phyloP scores from a whole-genome alignment of 106 monocot genomes.

The Dendrobium huoshanense region DNA sequence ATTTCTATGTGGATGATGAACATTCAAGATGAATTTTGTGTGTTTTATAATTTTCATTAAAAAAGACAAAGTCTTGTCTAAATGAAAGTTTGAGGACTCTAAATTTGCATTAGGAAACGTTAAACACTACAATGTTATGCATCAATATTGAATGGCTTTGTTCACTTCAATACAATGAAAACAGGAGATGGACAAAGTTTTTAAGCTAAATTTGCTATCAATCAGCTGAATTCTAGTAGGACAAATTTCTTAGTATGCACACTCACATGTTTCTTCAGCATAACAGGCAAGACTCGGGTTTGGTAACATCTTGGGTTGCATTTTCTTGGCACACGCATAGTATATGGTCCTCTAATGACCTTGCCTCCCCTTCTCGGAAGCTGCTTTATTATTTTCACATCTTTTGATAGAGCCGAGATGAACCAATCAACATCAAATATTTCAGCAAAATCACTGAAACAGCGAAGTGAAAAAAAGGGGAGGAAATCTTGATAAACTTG shows the following conservation, averaged over 20 bases:
- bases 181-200: background rate
- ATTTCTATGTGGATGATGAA: background rate
- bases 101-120: too few species aligned
- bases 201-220: background rate
- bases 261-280: slow-evolving; percentile 79
- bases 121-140: background rate
- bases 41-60: background rate
- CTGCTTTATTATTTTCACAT: slow-evolving; percentile 81
- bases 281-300: slow-evolving; percentile 74
- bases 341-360: slow-evolving; percentile 48
- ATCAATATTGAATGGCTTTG: background rate
- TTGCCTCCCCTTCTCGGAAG: slow-evolving; percentile 61
- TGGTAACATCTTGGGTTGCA: slow-evolving; percentile 81
- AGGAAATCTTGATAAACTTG: background rate
- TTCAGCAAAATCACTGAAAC: slow-evolving; percentile 70
- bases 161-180: background rate
- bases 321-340: slow-evolving; percentile 85
- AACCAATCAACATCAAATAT: slow-evolving; percentile 92
- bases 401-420: slow-evolving; percentile 65
- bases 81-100: too few species aligned
- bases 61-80: background rate
- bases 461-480: background rate
- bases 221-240: background rate
- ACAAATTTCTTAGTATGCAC: background rate
- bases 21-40: background rate